Percentiles rank a stretch among this genome's conserved stretches.
phyloP scores from a whole-genome alignment of 2,329 filamentous ascomycete genomes.

The Macrophomina pseudophaseolina region DNA sequence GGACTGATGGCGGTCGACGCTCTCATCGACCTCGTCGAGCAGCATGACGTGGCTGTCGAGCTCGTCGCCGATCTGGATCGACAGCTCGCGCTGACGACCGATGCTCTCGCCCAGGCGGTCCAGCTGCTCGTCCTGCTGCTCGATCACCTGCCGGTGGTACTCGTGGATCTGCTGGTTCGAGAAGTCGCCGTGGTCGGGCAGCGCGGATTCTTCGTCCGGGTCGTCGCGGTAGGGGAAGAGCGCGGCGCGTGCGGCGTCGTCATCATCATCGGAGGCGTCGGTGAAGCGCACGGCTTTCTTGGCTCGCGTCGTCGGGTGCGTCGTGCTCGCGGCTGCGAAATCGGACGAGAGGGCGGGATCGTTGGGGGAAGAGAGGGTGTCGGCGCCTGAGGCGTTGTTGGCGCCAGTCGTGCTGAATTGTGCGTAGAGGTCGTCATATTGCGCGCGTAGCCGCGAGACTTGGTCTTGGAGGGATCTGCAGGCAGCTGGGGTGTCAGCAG shows the following conservation, averaged over 20 bases:
- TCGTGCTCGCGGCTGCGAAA: slow-evolving; percentile 37
- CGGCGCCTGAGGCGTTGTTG: slow-evolving; percentile 47
- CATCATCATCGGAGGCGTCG: slow-evolving; percentile 53
- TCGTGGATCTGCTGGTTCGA: slow-evolving; percentile 85
- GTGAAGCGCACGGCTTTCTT: slow-evolving; percentile 85
- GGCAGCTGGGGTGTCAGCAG: slow-evolving; percentile 32
- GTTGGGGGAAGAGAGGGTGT: slow-evolving; percentile 50
- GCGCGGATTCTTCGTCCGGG: slow-evolving; percentile 52
- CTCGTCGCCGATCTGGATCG: slow-evolving; percentile 95
- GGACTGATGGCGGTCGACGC: slow-evolving; percentile 79
- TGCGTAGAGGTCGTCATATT: slow-evolving; percentile 75
- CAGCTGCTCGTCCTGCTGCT: slow-evolving; percentile 93
- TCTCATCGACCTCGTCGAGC: slow-evolving; percentile 85
- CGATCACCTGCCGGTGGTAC: slow-evolving; percentile 79
- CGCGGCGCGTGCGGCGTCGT: slow-evolving; percentile 59
- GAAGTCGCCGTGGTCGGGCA: slow-evolving; percentile 61
- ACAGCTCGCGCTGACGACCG: slow-evolving; percentile 85
- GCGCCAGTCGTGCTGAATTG: slow-evolving; percentile 73
- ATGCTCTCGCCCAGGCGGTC: slow-evolving; percentile 86
- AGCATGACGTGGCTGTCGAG: slow-evolving; percentile 87
- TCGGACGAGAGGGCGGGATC: slow-evolving; percentile 44
- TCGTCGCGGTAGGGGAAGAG: slow-evolving; percentile 77
- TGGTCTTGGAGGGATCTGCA: slow-evolving; percentile 62
- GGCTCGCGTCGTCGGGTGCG: slow-evolving; percentile 34
- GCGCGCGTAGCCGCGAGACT: slow-evolving; percentile 70